These are phyloP conservation scores for Gypsophila paniculata DNA, from an alignment of 179 eudicot genomes.

Conservation along the genomic window DNA sequence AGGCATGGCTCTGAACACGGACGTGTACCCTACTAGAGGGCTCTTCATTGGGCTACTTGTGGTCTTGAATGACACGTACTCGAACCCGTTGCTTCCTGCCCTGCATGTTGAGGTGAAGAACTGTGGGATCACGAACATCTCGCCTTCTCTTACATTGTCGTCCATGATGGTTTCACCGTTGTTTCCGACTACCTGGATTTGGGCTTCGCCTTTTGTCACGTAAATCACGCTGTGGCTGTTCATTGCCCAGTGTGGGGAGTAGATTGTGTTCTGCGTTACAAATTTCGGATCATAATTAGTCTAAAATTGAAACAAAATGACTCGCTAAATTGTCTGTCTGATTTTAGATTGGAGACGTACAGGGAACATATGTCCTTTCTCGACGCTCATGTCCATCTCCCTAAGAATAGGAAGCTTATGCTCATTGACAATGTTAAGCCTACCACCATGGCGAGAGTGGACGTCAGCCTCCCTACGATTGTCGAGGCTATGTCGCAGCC, in stretches of 20 bases:
- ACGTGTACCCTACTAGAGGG: constrained; percentile 55
- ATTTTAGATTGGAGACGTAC: constrained; percentile 26
- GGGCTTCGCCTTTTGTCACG: constrained; percentile 53
- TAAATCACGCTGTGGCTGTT: constrained; percentile 58
- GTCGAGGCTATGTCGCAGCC: constrained; percentile 45
- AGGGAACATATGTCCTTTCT: constrained; percentile 54
- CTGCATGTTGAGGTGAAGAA: constrained; percentile 38
- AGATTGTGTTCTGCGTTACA: constrained; percentile 44
- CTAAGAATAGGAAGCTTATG: constrained; percentile 59
- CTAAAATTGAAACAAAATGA: neutral
- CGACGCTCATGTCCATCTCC: constrained; percentile 58
- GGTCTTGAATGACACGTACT: constrained; percentile 62
- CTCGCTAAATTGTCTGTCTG: too few relatives aligned
- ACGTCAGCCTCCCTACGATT: constrained; percentile 46
- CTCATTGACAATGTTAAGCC: constrained; percentile 47
- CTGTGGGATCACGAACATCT: constrained; percentile 68
- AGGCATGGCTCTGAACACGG: constrained; percentile 66
- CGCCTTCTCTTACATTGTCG: constrained; percentile 51
- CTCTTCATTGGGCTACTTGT: constrained; percentile 53
- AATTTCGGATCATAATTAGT: neutral
- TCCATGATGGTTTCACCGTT: constrained; percentile 49
- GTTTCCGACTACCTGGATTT: constrained; percentile 45
- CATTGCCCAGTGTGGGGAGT: constrained; percentile 56
- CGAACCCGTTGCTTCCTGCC: constrained; percentile 54
- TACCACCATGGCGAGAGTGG: constrained; percentile 51